phyloP scores from a whole-genome alignment of 192 early-diverging fungal genomes.

The Entomortierella beljakovae region DNA sequence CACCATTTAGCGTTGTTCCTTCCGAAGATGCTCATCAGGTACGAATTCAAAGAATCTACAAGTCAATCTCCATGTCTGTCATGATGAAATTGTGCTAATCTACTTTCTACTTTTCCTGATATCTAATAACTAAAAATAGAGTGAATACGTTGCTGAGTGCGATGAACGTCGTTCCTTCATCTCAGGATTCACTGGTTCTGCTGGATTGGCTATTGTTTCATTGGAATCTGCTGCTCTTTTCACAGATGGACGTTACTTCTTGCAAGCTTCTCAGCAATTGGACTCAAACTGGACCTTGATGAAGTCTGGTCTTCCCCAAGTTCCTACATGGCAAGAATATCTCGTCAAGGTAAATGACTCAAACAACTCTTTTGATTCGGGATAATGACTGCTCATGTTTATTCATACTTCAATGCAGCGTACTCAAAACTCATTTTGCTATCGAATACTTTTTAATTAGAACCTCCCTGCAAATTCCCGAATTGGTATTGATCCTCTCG shows the following conservation, averaged over 20 bases:
- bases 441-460: conserved; percentile 42
- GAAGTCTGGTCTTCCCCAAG: conserved; percentile 89
- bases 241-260: conserved; percentile 98
- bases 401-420: too few species aligned
- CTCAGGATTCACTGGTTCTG: conserved; percentile 97
- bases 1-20: conserved; percentile 80
- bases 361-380: too few species aligned
- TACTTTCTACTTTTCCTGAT: not conserved
- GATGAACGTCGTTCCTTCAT: conserved; percentile 93
- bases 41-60: not conserved
- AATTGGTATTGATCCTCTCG: conserved; percentile 92
- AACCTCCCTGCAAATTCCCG: conserved; percentile 78
- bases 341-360: conserved; percentile 73
- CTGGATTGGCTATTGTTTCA: conserved; percentile 92
- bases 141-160: conserved; percentile 93
- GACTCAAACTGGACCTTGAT: conserved; percentile 94
- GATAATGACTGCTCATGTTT: too few species aligned
- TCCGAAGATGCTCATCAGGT: conserved; percentile 98
- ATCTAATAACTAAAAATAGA: conserved; percentile 58
- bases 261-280: conserved; percentile 94
- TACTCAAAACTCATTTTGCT: too few species aligned
- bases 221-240: conserved; percentile 85
- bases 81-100: not conserved
- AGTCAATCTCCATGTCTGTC: not conserved
- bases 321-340: conserved; percentile 93